Percentiles rank a stretch among this genome's conserved stretches.
phyloP scores from a whole-genome alignment of 2,329 filamentous ascomycete genomes.

The Cadophora luteo-olivacea region DNA sequence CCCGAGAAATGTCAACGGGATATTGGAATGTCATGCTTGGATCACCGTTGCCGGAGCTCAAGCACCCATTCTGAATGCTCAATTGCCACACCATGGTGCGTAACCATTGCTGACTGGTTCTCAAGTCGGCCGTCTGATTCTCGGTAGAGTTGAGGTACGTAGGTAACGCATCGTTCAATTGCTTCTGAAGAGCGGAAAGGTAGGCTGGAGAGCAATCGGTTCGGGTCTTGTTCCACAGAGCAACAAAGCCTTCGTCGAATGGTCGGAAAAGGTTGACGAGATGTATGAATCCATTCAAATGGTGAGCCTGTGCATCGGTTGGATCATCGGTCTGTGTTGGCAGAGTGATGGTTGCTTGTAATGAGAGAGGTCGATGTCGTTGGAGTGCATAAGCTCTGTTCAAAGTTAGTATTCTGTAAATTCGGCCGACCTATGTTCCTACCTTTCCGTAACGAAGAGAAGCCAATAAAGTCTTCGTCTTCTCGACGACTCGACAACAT shows the following conservation, averaged over 20 bases:
- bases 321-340: constrained; percentile 67
- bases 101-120: constrained; percentile 69
- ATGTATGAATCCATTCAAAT: constrained; percentile 63
- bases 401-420: constrained; percentile 14
- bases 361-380: constrained; percentile 71
- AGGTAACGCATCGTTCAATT: constrained; percentile 62
- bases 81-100: constrained; percentile 70
- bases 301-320: constrained; percentile 58
- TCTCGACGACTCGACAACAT: constrained; percentile 65
- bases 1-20: constrained; percentile 66
- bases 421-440: constrained; percentile 32
- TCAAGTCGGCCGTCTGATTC: constrained; percentile 60
- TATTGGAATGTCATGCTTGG: constrained; percentile 67
- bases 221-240: constrained; percentile 70
- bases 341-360: constrained; percentile 72
- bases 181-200: constrained; percentile 65
- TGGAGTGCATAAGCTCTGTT: constrained; percentile 72
- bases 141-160: constrained; percentile 58
- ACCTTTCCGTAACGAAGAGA: constrained; percentile 74
- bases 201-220: constrained; percentile 62
- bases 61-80: constrained; percentile 59
- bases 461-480: constrained; percentile 76
- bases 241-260: constrained; percentile 69
- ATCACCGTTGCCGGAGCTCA: constrained; percentile 55
- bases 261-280: constrained; percentile 69